Conservation (phyloP, 139 green algal genomes). For the Picochlorum sp. region DNA sequence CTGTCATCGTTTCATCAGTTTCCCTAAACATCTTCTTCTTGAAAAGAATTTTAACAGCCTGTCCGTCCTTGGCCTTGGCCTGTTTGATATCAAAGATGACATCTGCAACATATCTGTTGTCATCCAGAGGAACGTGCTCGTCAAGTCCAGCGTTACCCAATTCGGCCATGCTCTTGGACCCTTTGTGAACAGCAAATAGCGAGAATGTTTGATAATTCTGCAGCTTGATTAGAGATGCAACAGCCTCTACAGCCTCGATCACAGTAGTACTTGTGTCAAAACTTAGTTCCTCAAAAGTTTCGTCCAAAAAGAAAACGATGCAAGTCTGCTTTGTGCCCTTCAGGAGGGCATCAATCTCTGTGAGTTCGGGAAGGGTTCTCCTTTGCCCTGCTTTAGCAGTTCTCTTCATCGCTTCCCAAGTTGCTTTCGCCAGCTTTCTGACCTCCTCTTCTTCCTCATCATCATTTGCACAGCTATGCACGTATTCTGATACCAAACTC, state of each 20-base stretch:
- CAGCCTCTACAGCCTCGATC: constrained; percentile 73
- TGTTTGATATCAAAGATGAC: constrained; percentile 44
- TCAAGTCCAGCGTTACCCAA: constrained; percentile 31
- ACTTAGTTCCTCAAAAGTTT: constrained; percentile 89
- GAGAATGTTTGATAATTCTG: constrained; percentile 91
- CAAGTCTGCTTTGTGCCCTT: constrained; percentile 47
- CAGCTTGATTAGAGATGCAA: constrained; percentile 82
- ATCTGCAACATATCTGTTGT: constrained; percentile 61
- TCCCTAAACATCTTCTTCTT: constrained; percentile 95
- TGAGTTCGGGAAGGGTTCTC: constrained; percentile 42
- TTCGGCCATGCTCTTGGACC: constrained; percentile 21
- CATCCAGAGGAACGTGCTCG: constrained; percentile 82
- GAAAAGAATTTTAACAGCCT: constrained; percentile 67
- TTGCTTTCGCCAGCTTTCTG: constrained; percentile 32
- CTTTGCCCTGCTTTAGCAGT: constrained; percentile 76
- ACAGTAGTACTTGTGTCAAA: constrained; percentile 86
- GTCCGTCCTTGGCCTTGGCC: constrained; percentile 29
- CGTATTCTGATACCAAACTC: constrained; percentile 75
- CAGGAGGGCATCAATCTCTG: constrained; percentile 79
- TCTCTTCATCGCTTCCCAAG: constrained; percentile 77
- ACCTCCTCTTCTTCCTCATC: constrained; percentile 24
- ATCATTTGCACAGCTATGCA: constrained; percentile 58
- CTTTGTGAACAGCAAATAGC: constrained; percentile 69
- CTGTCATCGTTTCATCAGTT: constrained; percentile 88
- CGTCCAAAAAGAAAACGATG: constrained; percentile 92